Evolutionary conservation across 371 early-diverging fungal species (phyloP), one percentile per base, ranked within the genome.

Genomic region (Chytridium lagenaria): DNA sequence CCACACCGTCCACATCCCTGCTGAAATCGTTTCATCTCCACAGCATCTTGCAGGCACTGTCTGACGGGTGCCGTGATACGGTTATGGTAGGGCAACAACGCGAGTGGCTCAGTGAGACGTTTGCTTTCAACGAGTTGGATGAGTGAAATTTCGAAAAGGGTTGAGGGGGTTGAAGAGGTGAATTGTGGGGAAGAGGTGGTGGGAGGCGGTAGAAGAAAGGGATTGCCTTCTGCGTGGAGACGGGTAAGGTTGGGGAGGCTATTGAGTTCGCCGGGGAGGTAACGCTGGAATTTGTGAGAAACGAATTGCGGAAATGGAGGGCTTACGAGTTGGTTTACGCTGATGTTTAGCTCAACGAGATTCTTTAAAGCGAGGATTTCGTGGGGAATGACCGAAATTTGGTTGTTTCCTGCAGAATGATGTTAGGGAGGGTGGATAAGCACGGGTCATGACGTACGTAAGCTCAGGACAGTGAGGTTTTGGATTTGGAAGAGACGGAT

Each of bases 381-480:
- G 23, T 7, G 55, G 5, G 55, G 55, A 10, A 52, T 5, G 5
- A 52, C 26, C 23, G 5, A 5, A 5, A 52, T n/a, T 26, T 52
- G n/a, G 55, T 52, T 52, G 55, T 22, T 52, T 10, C 55, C 55
- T 52, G 5, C n/a, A 26, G 5, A 52, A n/a, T 52, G 26, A 23
- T 26, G 26, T n/a, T 22, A 52, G 7, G 55, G 26, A 15, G 7
- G 5, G 5, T 52, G n/a, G n/a, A n/a, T n/a, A n/a, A n/a, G n/a
- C n/a, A n/a, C n/a, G 5, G 5, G 12, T n/a, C 23, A 26, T 5
- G 26, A 52, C 55, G 7, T 52, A 52, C 55, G 12, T 26, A 52
- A 52, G 55, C 55, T 52, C 26, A 52, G 5, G n/a, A 52, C 55
- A 5, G 55, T 52, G n/a, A 52, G 26, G 26, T 52, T 52, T 52